phyloP scores from a whole-genome alignment of 768 basidiomycete species.

The Lentinus brumalis region DNA sequence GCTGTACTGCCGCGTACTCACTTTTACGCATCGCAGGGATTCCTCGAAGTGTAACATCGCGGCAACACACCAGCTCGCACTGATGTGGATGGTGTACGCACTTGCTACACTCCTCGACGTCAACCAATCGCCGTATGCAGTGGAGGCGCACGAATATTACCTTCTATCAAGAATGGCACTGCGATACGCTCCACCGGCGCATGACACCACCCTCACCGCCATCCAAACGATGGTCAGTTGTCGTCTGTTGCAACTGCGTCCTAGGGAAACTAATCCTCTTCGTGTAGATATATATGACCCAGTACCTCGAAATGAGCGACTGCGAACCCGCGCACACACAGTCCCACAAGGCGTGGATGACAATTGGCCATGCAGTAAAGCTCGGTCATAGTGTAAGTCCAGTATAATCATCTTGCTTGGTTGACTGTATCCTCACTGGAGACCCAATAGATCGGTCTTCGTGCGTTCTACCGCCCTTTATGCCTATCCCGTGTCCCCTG shows the following conservation, averaged over 20 bases:
- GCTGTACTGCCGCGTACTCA: neutral
- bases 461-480: slow-evolving; percentile 25
- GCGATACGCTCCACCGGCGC: slow-evolving; percentile 46
- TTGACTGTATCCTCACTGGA: neutral
- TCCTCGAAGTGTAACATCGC: slow-evolving; percentile 31
- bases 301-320: slow-evolving; percentile 60
- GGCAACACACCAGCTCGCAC: slow-evolving; percentile 55
- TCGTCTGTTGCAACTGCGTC: neutral
- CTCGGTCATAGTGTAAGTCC: slow-evolving; percentile 59
- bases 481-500: neutral
- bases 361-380: slow-evolving; percentile 60
- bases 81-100: slow-evolving; percentile 68
- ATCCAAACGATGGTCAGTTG: slow-evolving; percentile 57
- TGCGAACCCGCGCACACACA: slow-evolving; percentile 42
- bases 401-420: neutral
- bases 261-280: slow-evolving; percentile 33
- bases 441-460: slow-evolving; percentile 51
- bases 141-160: slow-evolving; percentile 64
- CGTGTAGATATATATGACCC: slow-evolving; percentile 41
- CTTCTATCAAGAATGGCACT: slow-evolving; percentile 57
- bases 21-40: neutral
- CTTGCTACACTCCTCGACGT: slow-evolving; percentile 66
- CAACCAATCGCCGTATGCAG: slow-evolving; percentile 45
- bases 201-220: slow-evolving; percentile 53
- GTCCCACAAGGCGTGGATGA: slow-evolving; percentile 54